phyloP scores from a whole-genome alignment of 2,329 filamentous ascomycete genomes.

The Orbilia quercus region DNA sequence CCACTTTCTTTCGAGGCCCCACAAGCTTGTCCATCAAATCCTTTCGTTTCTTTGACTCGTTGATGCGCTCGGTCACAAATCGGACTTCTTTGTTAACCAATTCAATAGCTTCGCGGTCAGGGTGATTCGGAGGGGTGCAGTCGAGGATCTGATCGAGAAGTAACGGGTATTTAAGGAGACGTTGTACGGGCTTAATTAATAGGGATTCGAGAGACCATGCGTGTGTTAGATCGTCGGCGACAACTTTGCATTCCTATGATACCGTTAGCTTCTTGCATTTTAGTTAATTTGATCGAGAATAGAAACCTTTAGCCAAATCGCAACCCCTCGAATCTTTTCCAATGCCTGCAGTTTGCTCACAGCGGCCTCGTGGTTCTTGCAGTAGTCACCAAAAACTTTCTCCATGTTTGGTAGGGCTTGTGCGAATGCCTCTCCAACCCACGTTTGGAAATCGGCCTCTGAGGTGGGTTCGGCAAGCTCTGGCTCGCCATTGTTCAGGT shows the following conservation, averaged over 20 bases:
- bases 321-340: constrained; percentile 71
- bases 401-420: constrained; percentile 71
- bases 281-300: not conserved
- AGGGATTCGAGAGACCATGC: constrained; percentile 96
- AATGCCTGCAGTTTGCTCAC: constrained; percentile 71
- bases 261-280: constrained; percentile 19
- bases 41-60: constrained; percentile 93
- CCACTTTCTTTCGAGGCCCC: constrained; percentile 80
- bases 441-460: constrained; percentile 71
- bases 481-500: constrained; percentile 11
- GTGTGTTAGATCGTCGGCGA: constrained; percentile 88
- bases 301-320: constrained; percentile 77
- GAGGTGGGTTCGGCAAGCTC: constrained; percentile 64
- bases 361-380: constrained; percentile 74
- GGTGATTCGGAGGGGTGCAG: constrained; percentile 82
- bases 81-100: constrained; percentile 77
- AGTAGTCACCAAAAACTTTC: constrained; percentile 73
- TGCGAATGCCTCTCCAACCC: constrained; percentile 71
- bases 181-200: constrained; percentile 96
- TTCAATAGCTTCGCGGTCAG: constrained; percentile 78
- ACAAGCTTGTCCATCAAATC: constrained; percentile 92
- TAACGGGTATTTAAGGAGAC: constrained; percentile 91
- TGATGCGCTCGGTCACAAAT: constrained; percentile 76
- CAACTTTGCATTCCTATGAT: constrained; percentile 80
- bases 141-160: constrained; percentile 83